Conservation (phyloP, 768 basidiomycete species). For the Asterophora lycoperdoides region DNA sequence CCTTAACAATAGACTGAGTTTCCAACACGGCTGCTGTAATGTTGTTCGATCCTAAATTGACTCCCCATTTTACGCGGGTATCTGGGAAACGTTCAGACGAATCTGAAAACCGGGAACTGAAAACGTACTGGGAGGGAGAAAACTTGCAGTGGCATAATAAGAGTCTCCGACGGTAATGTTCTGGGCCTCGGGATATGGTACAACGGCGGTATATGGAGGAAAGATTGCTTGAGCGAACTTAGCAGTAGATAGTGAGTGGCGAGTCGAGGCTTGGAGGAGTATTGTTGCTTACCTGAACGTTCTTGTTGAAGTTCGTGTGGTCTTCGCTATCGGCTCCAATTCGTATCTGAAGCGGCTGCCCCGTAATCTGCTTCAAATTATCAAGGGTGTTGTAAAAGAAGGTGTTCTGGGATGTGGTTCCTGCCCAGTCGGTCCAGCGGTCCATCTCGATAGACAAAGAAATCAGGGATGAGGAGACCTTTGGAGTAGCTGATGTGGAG, state of each 20-base stretch:
- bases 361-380: conserved; percentile 49
- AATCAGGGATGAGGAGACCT: conserved; percentile 43
- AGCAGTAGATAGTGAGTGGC: not conserved
- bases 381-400: conserved; percentile 59
- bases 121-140: conserved; percentile 14
- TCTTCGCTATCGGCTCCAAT: conserved; percentile 58
- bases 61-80: conserved; percentile 62
- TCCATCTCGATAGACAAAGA: conserved; percentile 71
- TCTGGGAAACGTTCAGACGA: conserved; percentile 26
- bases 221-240: conserved; percentile 38
- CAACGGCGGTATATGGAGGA: conserved; percentile 40
- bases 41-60: conserved; percentile 57
- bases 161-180: conserved; percentile 52
- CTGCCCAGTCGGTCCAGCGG: conserved; percentile 65
- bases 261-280: not conserved
- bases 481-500: conserved; percentile 19
- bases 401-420: conserved; percentile 43
- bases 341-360: conserved; percentile 49
- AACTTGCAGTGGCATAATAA: conserved; percentile 38
- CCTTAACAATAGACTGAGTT: conserved; percentile 43
- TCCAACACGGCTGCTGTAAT: conserved; percentile 46
- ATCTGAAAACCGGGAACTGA: no score
- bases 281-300: conserved; percentile 35
- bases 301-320: conserved; percentile 49
- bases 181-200: conserved; percentile 64